Percentiles rank a stretch among this genome's conserved stretches.
Evolutionary conservation across 352 stramenopile genomes (phyloP).

Genomic region (Peronospora farinosa): DNA sequence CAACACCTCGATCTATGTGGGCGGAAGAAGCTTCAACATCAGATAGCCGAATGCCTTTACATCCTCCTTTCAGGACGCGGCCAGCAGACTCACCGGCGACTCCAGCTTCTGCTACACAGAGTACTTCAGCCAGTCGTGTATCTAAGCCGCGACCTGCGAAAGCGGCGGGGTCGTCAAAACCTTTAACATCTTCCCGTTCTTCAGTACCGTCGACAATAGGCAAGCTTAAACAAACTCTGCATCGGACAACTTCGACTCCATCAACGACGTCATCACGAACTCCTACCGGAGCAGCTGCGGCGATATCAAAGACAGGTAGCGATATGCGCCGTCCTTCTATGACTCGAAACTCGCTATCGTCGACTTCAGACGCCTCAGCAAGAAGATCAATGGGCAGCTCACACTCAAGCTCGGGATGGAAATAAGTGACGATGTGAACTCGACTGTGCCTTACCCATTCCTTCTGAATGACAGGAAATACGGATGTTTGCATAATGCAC

Average conservation of each 20-base stretch:
- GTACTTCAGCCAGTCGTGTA: conserved; percentile 21
- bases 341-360: conserved; percentile 21
- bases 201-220: conserved; percentile 15
- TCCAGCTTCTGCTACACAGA: conserved; percentile 15
- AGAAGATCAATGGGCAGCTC: conserved; percentile 18
- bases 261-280: conserved; percentile 10
- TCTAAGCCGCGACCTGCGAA: conserved; percentile 20
- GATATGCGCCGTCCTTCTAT: conserved; percentile 20
- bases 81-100: conserved; percentile 15
- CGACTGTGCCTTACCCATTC: no score
- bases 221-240: conserved; percentile 22
- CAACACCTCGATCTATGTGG: conserved; percentile 23
- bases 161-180: conserved; percentile 12
- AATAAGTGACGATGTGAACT: no score
- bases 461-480: no score
- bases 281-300: conserved; percentile 9
- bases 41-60: conserved; percentile 19
- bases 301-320: conserved; percentile 5
- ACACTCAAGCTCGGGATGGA: conserved; percentile 30
- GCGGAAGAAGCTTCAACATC: conserved; percentile 10
- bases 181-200: conserved; percentile 20
- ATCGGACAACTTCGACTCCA: conserved; percentile 8
- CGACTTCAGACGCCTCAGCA: conserved; percentile 8
- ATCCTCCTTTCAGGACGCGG: conserved; percentile 20
- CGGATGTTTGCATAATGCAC: no score